These are phyloP conservation scores for Acanthamoeba healyi DNA, from an alignment of 208 protist species.

Conservation along the genomic window DNA sequence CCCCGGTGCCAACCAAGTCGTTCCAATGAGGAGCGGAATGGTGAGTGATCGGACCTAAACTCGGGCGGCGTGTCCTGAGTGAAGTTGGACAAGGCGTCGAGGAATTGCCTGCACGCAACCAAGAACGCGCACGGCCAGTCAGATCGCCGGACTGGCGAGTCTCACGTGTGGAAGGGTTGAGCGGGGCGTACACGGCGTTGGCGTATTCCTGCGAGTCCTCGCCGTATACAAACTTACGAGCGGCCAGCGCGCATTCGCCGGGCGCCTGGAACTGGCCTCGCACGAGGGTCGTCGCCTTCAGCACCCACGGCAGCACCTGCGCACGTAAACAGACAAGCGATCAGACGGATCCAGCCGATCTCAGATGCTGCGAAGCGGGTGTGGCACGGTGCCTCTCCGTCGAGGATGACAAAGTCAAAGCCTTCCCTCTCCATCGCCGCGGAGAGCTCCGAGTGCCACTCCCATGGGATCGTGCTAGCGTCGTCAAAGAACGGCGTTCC, in stretches of 20 bases:
- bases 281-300: conserved; percentile 20
- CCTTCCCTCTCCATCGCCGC: conserved; percentile 3
- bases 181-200: neutral
- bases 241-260: conserved; percentile 15
- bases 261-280: conserved; percentile 20
- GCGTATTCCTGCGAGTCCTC: conserved; percentile 11
- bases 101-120: neutral
- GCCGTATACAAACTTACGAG: conserved; percentile 19
- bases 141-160: neutral
- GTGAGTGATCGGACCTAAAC: neutral
- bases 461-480: conserved; percentile 10
- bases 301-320: conserved; percentile 32
- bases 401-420: conserved; percentile 38
- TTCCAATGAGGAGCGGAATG: neutral
- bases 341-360: too few species aligned
- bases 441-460: conserved; percentile 38
- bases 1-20: neutral
- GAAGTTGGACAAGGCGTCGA: conserved; percentile 9
- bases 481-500: conserved; percentile 1
- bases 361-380: too few species aligned
- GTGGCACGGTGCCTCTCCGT: neutral
- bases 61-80: conserved; percentile 2
- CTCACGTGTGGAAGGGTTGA: neutral
- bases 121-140: neutral
- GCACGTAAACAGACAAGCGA: too few species aligned